Conservation (phyloP, 2,329 filamentous ascomycete species). For the Pyricularia sp. region DNA sequence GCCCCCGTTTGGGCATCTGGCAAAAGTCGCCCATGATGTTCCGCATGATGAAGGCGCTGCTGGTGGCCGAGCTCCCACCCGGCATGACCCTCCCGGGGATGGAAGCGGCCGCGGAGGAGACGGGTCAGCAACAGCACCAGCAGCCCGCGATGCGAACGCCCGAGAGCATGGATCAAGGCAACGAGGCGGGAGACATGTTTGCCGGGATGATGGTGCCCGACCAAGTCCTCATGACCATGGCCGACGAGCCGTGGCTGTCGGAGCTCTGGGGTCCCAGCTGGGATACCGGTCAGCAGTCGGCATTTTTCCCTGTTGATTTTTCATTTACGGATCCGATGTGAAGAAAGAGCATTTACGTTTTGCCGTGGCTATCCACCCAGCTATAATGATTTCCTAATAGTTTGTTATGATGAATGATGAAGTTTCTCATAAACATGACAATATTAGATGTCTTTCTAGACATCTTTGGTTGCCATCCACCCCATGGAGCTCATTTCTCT, state of each 20-base stretch:
- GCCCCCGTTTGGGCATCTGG: conserved; percentile 12
- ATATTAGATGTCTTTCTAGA: no score
- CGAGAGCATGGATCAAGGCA: background rate
- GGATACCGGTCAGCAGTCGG: background rate
- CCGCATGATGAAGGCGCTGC: conserved; percentile 13
- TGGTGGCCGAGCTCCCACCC: conserved; percentile 11
- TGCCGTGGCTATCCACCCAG: no score
- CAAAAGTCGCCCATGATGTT: conserved; percentile 14
- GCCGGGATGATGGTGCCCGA: background rate
- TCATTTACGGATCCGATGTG: background rate
- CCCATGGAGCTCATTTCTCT: no score
- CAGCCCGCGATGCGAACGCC: background rate
- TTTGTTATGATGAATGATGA: no score
- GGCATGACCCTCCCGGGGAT: background rate
- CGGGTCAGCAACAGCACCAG: background rate
- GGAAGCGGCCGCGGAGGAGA: background rate
- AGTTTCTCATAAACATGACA: no score
- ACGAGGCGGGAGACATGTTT: background rate
- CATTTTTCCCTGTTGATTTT: background rate
- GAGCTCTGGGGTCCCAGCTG: conserved; percentile 4
- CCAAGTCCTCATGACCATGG: background rate
- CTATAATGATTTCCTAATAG: no score
- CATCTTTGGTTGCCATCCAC: no score
- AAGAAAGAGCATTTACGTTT: background rate
- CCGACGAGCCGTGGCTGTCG: conserved; percentile 6